Conservation (phyloP, 208 protist genomes). For the Tritrichomonas foetus region DNA sequence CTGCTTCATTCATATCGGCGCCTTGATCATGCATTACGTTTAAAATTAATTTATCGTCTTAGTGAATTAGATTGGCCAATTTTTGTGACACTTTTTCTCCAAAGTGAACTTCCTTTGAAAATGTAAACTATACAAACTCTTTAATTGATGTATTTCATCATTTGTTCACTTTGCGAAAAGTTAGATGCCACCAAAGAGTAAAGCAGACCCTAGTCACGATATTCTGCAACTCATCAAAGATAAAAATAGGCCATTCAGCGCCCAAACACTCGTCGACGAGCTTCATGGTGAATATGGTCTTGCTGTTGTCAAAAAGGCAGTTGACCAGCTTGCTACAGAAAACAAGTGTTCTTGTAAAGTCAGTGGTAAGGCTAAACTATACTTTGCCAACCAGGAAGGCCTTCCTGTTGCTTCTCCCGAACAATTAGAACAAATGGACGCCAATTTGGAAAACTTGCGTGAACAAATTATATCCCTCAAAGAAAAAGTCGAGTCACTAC, state of each 20-base stretch:
- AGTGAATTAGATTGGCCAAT: too few species aligned
- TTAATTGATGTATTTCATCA: too few species aligned
- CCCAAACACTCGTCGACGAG: background rate
- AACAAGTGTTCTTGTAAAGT: background rate
- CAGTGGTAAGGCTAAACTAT: background rate
- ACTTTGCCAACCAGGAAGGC: slow-evolving; percentile 30
- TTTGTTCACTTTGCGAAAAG: background rate
- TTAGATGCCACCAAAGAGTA: background rate
- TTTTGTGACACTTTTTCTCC: too few species aligned
- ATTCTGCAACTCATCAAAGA: background rate
- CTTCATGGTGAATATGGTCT: background rate
- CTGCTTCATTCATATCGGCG: background rate
- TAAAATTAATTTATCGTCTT: too few species aligned
- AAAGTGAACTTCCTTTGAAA: too few species aligned
- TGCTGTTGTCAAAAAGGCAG: slow-evolving; percentile 1
- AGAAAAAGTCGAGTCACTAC: background rate
- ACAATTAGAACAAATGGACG: background rate
- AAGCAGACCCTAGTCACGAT: background rate
- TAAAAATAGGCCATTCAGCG: background rate
- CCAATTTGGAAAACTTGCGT: background rate
- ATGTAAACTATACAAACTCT: too few species aligned
- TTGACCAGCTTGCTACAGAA: background rate
- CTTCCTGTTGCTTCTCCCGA: background rate
- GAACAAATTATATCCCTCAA: background rate
- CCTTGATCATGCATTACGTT: background rate